Evolutionary conservation across 2,329 filamentous ascomycete genomes (phyloP), one percentile per base, ranked within the genome.

Genomic region (Sphaerulina populicola): DNA sequence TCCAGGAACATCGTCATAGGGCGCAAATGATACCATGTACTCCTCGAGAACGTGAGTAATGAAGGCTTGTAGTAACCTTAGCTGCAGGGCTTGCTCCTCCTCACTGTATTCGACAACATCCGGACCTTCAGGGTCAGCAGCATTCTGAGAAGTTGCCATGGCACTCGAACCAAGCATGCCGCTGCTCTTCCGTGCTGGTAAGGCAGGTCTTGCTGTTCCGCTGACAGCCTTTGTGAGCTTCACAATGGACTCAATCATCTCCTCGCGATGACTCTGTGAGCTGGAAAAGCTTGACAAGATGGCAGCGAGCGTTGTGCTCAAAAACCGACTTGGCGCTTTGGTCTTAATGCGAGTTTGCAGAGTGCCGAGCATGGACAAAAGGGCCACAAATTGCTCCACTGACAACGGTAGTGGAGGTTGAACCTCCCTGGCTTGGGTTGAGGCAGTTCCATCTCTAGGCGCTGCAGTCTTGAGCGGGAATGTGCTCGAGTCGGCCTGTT

Each of bases 1-100:
- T 5, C 74, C 75, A 1, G 74, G 72, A 4, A 74, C 68, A 60
- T 75, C 73, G 18, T 73, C 71, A 3, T 69, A 66, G 3, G 64
- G 63, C 14, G 60, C 46, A 14, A 77, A 57, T 6, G 71, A 70
- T n/a, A 78, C 81, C 54, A 87, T 76, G 58, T 88, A 91, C 41
- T 83, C 78, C 64, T 90, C 86, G 9, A 90, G 69, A 14, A 90
- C 71, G 63, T 86, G 85, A 0, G 85, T 88, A n/a, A 88, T 75
- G 66, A 93, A 90, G 1, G 83, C 82, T 62, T 88, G 83, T 21
- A 91, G 69, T 12, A 91, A 71, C 51, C 77, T 80, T 33, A 74
- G 73, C 61, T 84, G 79, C 54, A 89, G 71, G 7, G 74, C 77
- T 2, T 71, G 71, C 65, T 90, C 85, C 33, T 75, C 73, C 5